phyloP scores from a whole-genome alignment of 257 asterid genomes.

The Solanum pennellii region DNA sequence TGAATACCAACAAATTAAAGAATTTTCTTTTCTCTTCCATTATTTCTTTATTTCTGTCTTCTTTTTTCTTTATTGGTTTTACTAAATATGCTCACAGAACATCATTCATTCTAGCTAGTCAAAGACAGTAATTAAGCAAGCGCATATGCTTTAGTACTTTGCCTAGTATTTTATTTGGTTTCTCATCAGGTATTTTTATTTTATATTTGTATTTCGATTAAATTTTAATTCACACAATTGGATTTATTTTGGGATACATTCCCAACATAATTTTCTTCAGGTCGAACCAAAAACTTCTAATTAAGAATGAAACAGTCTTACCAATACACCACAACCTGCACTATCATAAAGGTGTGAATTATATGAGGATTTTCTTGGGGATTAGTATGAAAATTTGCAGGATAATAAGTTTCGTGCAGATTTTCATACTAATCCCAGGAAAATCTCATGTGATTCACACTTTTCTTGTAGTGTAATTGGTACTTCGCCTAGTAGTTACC shows the following conservation, averaged over 20 bases:
- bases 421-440: too few species aligned
- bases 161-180: not conserved
- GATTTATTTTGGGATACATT: too few species aligned
- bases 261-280: too few species aligned
- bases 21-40: not conserved
- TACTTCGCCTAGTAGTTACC: not conserved
- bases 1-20: not conserved
- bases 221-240: fast-evolving
- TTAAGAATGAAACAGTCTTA: too few species aligned
- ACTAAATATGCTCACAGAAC: not conserved
- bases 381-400: too few species aligned
- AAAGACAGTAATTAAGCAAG: not conserved
- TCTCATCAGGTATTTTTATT: fast-evolving
- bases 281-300: too few species aligned
- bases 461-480: not conserved
- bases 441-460: too few species aligned
- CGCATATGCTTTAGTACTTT: not conserved
- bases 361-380: too few species aligned
- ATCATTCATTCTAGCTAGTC: not conserved
- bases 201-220: too few species aligned
- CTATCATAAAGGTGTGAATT: too few species aligned
- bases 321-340: too few species aligned
- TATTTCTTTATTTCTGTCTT: not conserved
- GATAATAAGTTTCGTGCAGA: too few species aligned
- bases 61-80: not conserved